Percentiles rank a stretch among this genome's conserved stretches.
Conservation (phyloP, 1,284 basidiomycete genomes). For the Xanthoconium separans region DNA sequence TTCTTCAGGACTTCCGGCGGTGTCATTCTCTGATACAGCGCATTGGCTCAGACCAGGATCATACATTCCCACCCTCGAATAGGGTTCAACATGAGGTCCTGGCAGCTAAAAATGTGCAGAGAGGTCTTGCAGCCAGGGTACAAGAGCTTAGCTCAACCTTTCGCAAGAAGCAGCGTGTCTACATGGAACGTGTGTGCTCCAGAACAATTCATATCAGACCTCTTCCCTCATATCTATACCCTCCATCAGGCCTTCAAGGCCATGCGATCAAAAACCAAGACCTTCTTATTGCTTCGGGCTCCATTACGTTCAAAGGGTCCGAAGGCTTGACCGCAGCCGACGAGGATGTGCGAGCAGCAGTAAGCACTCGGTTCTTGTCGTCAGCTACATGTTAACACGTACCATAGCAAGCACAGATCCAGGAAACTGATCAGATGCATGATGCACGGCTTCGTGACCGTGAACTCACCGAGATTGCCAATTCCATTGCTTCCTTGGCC, state of each 20-base stretch:
- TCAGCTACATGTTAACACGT: conserved; percentile 16
- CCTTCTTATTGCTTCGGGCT: conserved; percentile 81
- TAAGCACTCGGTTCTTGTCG: conserved; percentile 35
- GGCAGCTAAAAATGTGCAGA: conserved; percentile 94
- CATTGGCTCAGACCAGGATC: conserved; percentile 51
- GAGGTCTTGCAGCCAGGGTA: conserved; percentile 90
- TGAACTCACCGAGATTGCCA: conserved; percentile 90
- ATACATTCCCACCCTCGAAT: conserved; percentile 52
- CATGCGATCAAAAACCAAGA: conserved; percentile 95
- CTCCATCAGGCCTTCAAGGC: conserved; percentile 76
- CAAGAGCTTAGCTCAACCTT: conserved; percentile 94
- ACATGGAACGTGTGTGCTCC: conserved; percentile 86
- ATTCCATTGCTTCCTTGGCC: conserved; percentile 88
- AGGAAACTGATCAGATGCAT: conserved; percentile 37
- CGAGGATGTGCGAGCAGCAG: conserved; percentile 79
- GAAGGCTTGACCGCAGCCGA: conserved; percentile 81
- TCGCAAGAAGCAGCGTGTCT: conserved; percentile 95
- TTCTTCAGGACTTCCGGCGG: conserved; percentile 75
- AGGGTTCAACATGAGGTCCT: conserved; percentile 56
- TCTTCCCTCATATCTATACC: conserved; percentile 18
- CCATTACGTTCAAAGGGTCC: conserved; percentile 75
- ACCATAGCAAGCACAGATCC: conserved; percentile 39
- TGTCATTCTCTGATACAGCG: conserved; percentile 81
- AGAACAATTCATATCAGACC: neutral
- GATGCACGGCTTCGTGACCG: conserved; percentile 67